Base-by-base conservation (phyloP, 768 basidiomycete genomes). In the Macrocybe gigantea region DNA sequence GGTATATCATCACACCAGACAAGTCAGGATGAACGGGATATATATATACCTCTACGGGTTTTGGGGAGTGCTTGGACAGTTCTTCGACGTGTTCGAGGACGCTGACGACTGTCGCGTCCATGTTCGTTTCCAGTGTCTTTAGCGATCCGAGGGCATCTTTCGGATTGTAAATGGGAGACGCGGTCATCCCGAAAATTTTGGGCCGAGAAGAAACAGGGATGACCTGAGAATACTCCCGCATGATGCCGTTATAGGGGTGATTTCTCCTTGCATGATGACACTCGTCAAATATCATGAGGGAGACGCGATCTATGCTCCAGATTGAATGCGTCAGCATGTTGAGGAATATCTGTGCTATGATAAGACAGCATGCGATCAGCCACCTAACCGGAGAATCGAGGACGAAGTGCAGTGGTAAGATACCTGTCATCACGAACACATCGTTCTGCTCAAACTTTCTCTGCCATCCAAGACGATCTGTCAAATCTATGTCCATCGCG, bases 131-230 rank as follows among this genome's bases (percentile, higher is more conserved):
- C 2, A 92, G 68, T 0, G 71, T 70, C 14, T 68, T 59, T 13
- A 94, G 66, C 2, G 87, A 86, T 15, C 75, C 75, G 13, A 68
- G 62, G 0, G 88, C 80, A 45, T 89, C 77, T 52, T 78, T 83
- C 9, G 80, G 74, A 52, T 88, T 87, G 85, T 86, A 91, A 22
- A 92, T 81, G 0, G 92, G 92, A 12, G 88, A 92, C 0, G 93
- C 93, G 0, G 93, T 94, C 83, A 95, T 87, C 3, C 93, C 93
- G 51, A 94, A 89, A n/a, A 95, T 73, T 60, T 88, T 91, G 7
- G 89, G 88, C n/a, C 85, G 72, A 13, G 67, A 56, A 1, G 43
- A 29, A 37, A 56, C 36, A 66, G 71, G 48, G 22, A 72, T 54
- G 69, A 83, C 53, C 38, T 72, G 63, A 39, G 67, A 67, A 59